Evolutionary conservation across 225 moss, liverwort and hornwort genomes (phyloP), one percentile per base, ranked within the genome.

Genomic region (Physcomitrium patens): DNA sequence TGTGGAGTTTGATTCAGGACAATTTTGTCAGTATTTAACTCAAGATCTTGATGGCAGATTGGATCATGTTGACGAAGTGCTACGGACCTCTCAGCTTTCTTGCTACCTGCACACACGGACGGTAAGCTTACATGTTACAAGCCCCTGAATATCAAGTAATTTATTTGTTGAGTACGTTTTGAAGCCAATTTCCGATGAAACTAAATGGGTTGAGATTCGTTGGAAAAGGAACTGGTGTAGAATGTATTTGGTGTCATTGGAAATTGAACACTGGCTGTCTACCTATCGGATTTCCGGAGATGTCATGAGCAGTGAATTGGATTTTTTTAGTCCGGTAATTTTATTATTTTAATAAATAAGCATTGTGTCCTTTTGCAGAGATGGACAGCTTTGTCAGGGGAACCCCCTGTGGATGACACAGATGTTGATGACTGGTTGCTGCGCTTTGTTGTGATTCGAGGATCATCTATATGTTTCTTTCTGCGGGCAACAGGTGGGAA

Each of bases 371-470:
- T 14, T 59, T 72, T 78, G 73, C 94, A 99, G 99, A 95, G 99
- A 79, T 99, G 99, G 99, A 76, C 93, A 72, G 93, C 91, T 17
- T 77, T 95, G 70, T 93, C 95, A 53, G 91, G 93, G 42, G 99
- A 99, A 82, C 99, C 93, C 8, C 95, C 93, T 67, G 80, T 90
- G 53, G 99, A 99, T 66, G 99, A 99, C 51, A 93, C 91, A 22
- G 95, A 99, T 88, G 95, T 99, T 61, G 99, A 99, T 83, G 99
- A 99, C 73, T 99, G 99, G 99, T 84, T 93, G 85, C 79, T 89
- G 16, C 91, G 99, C 59, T 99, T 99, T 73, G 79, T 99, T 64
- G 95, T 93, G 59, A 82, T 99, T 61, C 89, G 94, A 57, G 99
- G 91, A 60, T 89, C 94, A 16, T 87, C 89, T 0, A 85, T 99